A percentile compares a stretch with the other conserved stretches of the same genome.
Conservation (phyloP, 2,329 filamentous ascomycete genomes). For the Reticulascus tulasneorum region DNA sequence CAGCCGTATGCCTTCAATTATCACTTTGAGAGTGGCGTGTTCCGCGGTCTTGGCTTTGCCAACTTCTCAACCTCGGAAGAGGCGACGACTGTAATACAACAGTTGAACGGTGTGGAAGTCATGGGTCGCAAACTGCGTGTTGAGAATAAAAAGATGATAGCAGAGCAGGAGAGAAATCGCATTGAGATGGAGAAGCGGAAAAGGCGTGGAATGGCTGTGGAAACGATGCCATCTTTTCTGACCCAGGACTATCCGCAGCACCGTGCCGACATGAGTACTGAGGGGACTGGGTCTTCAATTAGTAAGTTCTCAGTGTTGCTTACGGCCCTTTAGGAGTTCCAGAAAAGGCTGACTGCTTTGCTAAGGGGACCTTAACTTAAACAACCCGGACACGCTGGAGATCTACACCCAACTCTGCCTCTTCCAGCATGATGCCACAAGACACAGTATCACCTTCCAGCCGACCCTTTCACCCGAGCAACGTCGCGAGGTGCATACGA, state of each 20-base stretch:
- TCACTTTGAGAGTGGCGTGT: conserved; percentile 97
- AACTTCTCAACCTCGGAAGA: conserved; percentile 97
- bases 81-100: conserved; percentile 85
- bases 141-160: conserved; percentile 99
- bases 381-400: conserved; percentile 80
- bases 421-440: conserved; percentile 75
- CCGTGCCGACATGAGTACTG: conserved; percentile 61
- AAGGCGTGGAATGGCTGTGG: conserved; percentile 89
- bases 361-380: conserved; percentile 73
- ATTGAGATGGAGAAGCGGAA: conserved; percentile 97
- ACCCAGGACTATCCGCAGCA: conserved; percentile 83
- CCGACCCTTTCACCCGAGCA: conserved; percentile 76
- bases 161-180: conserved; percentile 86
- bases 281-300: conserved; percentile 44
- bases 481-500: conserved; percentile 84
- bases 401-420: conserved; percentile 88
- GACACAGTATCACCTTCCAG: conserved; percentile 82
- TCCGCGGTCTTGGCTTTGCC: conserved; percentile 91
- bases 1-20: conserved; percentile 99
- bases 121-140: conserved; percentile 92
- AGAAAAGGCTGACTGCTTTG: conserved; percentile 9
- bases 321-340: conserved; percentile 7
- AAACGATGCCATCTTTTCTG: conserved; percentile 80
- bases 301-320: conserved; percentile 4
- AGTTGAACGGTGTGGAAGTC: conserved; percentile 92